Conservation (phyloP, 352 stramenopile genomes). For the Globisporangium polare region DNA sequence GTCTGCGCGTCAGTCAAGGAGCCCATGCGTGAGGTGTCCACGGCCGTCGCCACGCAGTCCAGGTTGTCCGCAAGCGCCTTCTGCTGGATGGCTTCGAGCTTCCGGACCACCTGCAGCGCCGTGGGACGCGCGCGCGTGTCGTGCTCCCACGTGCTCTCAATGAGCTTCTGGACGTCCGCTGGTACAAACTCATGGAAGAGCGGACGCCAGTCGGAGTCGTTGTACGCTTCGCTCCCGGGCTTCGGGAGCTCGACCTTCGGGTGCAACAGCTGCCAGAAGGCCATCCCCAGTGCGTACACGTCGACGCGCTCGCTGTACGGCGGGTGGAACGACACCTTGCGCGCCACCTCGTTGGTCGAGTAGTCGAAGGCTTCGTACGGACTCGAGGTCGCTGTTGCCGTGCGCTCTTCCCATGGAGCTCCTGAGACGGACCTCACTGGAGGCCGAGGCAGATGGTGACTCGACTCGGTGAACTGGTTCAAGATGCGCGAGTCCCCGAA, state of each 20-base stretch:
- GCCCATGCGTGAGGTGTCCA: conserved; percentile 24
- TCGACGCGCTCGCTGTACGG: conserved; percentile 65
- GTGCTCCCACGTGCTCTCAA: conserved; percentile 40
- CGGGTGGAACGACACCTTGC: conserved; percentile 33
- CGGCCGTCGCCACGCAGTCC: conserved; percentile 35
- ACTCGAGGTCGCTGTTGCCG: conserved; percentile 12
- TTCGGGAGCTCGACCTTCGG: conserved; percentile 43
- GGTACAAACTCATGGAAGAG: conserved; percentile 26
- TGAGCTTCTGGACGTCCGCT: conserved; percentile 30
- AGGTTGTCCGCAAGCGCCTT: conserved; percentile 10
- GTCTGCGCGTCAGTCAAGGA: too few species aligned
- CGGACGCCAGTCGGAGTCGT: conserved; percentile 43
- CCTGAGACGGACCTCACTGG: background rate
- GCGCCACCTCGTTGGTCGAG: conserved; percentile 59
- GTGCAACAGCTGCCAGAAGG: conserved; percentile 70
- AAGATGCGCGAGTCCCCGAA: conserved; percentile 62
- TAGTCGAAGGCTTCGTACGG: conserved; percentile 49
- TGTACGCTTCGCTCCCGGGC: conserved; percentile 39
- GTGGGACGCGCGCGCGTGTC: conserved; percentile 37
- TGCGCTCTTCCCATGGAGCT: conserved; percentile 15
- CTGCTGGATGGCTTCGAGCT: conserved; percentile 45
- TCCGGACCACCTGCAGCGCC: conserved; percentile 33
- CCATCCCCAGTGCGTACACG: conserved; percentile 72
- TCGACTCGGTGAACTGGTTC: conserved; percentile 14
- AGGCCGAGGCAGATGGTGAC: background rate